These are phyloP conservation scores for Coccomyxa subellipsoidea DNA, from an alignment of 163 green algal genomes.

Conservation along the genomic window DNA sequence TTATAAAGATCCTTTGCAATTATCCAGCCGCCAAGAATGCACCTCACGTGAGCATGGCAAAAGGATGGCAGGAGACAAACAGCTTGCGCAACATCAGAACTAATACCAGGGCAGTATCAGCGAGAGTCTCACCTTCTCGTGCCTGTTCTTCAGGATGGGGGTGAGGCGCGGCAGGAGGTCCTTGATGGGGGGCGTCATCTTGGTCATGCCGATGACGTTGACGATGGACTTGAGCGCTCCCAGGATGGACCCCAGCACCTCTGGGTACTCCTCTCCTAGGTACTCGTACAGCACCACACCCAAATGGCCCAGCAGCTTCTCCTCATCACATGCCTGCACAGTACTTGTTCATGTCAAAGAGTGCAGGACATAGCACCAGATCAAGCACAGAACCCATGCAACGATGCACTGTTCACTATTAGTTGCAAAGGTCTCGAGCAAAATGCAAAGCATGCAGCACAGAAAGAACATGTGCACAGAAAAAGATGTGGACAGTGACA, in stretches of 20 bases:
- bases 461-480: not conserved
- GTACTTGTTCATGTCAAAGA: not conserved
- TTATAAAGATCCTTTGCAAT: too few species aligned
- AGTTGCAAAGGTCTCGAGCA: too few species aligned
- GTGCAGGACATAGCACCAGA: not conserved
- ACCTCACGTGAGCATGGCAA: too few species aligned
- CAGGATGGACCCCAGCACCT: constrained; percentile 97
- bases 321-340: constrained; percentile 81
- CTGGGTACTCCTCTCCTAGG: constrained; percentile 98
- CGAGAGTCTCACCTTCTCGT: constrained; percentile 57
- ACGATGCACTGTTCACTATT: too few species aligned
- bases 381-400: too few species aligned
- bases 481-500: not conserved
- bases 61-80: too few species aligned
- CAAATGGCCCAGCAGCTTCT: constrained; percentile 95
- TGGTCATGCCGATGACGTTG: constrained; percentile 95
- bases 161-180: constrained; percentile 97
- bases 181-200: constrained; percentile 99
- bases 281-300: constrained; percentile 98
- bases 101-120: not conserved
- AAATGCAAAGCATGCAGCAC: too few species aligned
- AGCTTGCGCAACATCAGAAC: too few species aligned
- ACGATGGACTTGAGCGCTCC: constrained; percentile 96
- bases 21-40: too few species aligned
- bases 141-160: constrained; percentile 97